Evolutionary conservation across 345 rosid species (phyloP).

Genomic region (Eucalyptus sp.): DNA sequence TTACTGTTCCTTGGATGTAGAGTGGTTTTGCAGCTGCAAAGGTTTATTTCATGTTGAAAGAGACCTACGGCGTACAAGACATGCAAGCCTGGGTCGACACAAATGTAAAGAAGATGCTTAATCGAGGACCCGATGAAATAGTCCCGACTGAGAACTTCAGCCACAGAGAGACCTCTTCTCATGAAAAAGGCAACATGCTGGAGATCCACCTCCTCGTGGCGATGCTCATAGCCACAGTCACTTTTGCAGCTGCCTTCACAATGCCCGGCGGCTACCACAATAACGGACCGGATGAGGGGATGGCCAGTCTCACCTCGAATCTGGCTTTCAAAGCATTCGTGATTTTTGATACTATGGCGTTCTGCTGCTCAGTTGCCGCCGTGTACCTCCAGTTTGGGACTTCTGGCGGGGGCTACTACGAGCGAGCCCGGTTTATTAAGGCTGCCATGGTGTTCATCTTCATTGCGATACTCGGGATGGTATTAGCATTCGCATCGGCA

Average conservation of each 20-base stretch:
- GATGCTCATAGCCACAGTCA: constrained; percentile 6
- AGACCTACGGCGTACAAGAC: background rate
- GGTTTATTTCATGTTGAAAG: constrained; percentile 9
- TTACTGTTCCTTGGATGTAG: background rate
- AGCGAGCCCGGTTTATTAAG: constrained; percentile 1
- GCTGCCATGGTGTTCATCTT: background rate
- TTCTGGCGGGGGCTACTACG: constrained; percentile 6
- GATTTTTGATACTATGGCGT: background rate
- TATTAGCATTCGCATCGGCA: constrained; percentile 3
- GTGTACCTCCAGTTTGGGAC: background rate
- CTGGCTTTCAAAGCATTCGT: background rate
- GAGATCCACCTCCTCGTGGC: constrained; percentile 10
- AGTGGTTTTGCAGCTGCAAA: constrained; percentile 9
- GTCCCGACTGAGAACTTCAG: background rate
- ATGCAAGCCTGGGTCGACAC: constrained; percentile 7
- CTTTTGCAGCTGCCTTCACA: constrained; percentile 7
- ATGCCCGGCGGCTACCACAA: constrained; percentile 4
- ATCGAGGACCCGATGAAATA: background rate
- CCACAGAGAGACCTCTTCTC: background rate
- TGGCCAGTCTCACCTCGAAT: background rate
- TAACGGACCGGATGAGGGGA: background rate
- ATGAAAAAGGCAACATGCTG: background rate
- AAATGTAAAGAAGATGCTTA: background rate
- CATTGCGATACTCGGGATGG: constrained; percentile 1
- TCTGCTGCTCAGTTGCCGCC: background rate